Conservation (phyloP, 2,329 filamentous ascomycete genomes). For the Epicoccum sorghinum region DNA sequence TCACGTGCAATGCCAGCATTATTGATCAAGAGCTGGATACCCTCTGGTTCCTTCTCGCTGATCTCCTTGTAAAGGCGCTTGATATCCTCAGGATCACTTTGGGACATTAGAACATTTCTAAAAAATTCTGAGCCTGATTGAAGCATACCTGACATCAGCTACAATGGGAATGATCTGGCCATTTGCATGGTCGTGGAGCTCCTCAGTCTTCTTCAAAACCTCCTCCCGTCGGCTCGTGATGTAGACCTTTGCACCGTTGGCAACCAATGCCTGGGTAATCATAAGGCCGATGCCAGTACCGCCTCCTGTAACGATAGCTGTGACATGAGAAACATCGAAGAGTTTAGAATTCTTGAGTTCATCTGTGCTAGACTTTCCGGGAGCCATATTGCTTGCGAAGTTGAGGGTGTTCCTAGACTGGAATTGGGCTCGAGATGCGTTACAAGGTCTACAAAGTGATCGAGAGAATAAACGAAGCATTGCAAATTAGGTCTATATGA, state of each 20-base stretch:
- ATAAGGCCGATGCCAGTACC: constrained; percentile 62
- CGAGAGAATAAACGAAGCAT: constrained; percentile 43
- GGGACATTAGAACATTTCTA: not conserved
- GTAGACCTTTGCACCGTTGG: constrained; percentile 63
- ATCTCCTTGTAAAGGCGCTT: constrained; percentile 51
- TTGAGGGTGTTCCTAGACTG: constrained; percentile 24
- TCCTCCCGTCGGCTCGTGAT: constrained; percentile 43
- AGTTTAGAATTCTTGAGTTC: constrained; percentile 51
- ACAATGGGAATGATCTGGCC: constrained; percentile 54
- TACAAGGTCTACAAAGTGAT: constrained; percentile 16
- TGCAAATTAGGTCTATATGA: not conserved
- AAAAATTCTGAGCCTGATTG: not conserved
- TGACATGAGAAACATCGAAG: constrained; percentile 55
- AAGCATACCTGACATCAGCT: constrained; percentile 36
- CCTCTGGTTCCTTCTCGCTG: constrained; percentile 55
- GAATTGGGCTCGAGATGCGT: constrained; percentile 15
- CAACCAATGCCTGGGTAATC: constrained; percentile 68
- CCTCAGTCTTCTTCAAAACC: constrained; percentile 49
- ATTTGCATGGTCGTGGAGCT: constrained; percentile 54
- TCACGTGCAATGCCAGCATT: constrained; percentile 62
- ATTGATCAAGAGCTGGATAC: constrained; percentile 62
- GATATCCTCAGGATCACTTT: constrained; percentile 57
- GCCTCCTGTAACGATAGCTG: constrained; percentile 55
- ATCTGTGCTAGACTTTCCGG: constrained; percentile 46
- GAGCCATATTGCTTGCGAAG: constrained; percentile 39